Evolutionary conservation across 495 filamentous ascomycete species (phyloP), one percentile per base, ranked within the genome.

Genomic region (Hypoxylon cercidicola): DNA sequence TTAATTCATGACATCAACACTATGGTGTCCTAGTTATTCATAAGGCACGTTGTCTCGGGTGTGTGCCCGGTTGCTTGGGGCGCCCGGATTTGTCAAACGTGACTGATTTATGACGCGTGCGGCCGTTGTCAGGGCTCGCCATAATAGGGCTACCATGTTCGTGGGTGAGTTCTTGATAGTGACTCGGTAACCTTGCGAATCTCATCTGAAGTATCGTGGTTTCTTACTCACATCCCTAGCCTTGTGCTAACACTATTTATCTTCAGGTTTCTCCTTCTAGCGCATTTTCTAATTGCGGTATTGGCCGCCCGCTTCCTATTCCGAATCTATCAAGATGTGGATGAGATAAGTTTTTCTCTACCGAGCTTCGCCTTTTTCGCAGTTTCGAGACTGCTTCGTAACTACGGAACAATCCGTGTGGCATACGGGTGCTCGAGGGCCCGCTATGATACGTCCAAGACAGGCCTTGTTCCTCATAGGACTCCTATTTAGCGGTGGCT

Each of bases 31-130:
- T 43, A 43, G 16, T 3, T 18, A 37, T 19, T 5, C 35, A 21
- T 19, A 32, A 40, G 32, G 28, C n/a, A 13, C 16, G 55, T 11
- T 18, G 55, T 58, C 55, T 58, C 55, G 43, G 55, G 16, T 58
- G 18, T 19, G 23, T 50, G n/a, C 47, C 30, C 2, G 8, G 2
- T 19, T 19, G 2, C 10, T 48, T 32, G 35, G n/a, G 39, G 13
- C 39, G 34, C n/a, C 13, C 10, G 39, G 39, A 23, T 20, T 23
- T 18, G 43, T 21, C 20, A 1, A 10, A 10, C 2, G 40, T 45
- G 43, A 45, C 43, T 16, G 43, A 12, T 45, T 9, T 23, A 45
- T 45, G 43, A 45, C 43, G 43, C 43, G 43, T 45, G 7, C 43
- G 20, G 5, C 43, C 19, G 16, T 23, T 16, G n/a, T 4, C 4